Base-by-base conservation (phyloP, 2,329 filamentous ascomycete species). In the Diplodia sapinea region DNA sequence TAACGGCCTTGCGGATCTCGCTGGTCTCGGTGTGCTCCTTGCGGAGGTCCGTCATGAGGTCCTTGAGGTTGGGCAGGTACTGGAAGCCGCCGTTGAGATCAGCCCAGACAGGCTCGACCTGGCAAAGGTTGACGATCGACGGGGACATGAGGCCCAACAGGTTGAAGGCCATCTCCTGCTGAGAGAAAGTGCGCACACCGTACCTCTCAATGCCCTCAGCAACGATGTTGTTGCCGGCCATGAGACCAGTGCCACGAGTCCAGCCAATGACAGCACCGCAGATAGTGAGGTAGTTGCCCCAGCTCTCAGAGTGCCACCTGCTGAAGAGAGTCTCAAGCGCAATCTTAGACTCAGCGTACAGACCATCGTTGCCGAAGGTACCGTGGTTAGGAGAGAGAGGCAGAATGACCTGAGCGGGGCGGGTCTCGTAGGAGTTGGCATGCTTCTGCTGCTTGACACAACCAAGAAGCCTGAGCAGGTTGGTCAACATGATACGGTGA, bases 91-190 rank as follows among this genome's bases (percentile, higher is more conserved):
- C 95, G 82, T 99, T 99, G 64, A 99, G 85, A 81, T 99, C 95
- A 70, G 95, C 95, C 81, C 95, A 98, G 69, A 99, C 93, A 12
- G 95, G 96, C 82, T 98, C 93, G 54, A 88, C 85, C 83, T 99
- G 95, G 85, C 95, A 99, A 52, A 99, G 87, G 77, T 99, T 93
- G 73, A 97, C 94, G 74, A 99, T 92, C 33, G 90, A 87, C 47
- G 95, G 94, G 1, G 94, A 91, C 95, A 99, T 97, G 65, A 99
- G 87, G 73, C 95, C 94, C 54, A 99, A 88, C 72, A 99, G 82
- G 82, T 99, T 99, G 86, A 99, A 99, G 17, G 95, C 95, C 95
- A 99, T 99, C 81, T 99, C 95, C 79, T 97, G 93, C 82, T 98
- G 95, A 11, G 94, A 98, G 85, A 99, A 99, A 4, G 95, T 99